These are phyloP conservation scores for Kwoniella europaea DNA, from an alignment of 768 basidiomycete species.

Conservation along the genomic window DNA sequence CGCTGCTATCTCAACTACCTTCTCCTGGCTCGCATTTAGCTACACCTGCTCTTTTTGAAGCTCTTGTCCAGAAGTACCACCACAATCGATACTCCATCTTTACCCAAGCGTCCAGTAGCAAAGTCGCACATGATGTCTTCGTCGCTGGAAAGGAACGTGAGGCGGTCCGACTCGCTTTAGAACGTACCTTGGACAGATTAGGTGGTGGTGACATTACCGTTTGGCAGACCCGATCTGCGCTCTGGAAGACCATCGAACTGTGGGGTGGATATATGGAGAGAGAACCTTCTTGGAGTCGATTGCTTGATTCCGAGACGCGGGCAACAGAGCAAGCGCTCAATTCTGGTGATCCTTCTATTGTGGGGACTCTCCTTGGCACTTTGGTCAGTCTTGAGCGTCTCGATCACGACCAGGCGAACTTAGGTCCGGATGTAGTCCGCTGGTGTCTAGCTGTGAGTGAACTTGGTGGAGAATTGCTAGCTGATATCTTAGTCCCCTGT, in stretches of 20 bases:
- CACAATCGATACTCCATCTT: conserved; percentile 39
- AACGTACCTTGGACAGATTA: conserved; percentile 12
- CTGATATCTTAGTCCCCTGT: conserved; percentile 22
- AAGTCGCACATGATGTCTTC: conserved; percentile 40
- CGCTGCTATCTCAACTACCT: conserved; percentile 3
- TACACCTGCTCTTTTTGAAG: conserved; percentile 19
- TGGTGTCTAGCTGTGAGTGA: conserved; percentile 40
- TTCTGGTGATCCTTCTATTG: background rate
- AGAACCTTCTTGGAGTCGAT: conserved; percentile 33
- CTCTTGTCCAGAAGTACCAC: conserved; percentile 24
- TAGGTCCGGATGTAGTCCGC: conserved; percentile 23
- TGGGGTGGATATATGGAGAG: conserved; percentile 51
- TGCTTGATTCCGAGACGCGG: conserved; percentile 18
- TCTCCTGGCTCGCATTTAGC: background rate
- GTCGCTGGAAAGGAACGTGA: conserved; percentile 37
- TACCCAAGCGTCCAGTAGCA: conserved; percentile 38
- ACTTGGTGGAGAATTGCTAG: background rate
- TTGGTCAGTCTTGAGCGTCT: conserved; percentile 26
- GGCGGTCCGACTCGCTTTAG: conserved; percentile 25
- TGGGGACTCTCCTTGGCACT: conserved; percentile 4
- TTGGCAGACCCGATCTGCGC: conserved; percentile 15
- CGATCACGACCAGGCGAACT: conserved; percentile 29
- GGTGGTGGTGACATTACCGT: background rate
- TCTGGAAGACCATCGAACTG: conserved; percentile 35
- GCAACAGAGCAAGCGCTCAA: conserved; percentile 6